Base-by-base conservation (phyloP, 73 alveolate genomes). In the Paramecium primaurelia region DNA sequence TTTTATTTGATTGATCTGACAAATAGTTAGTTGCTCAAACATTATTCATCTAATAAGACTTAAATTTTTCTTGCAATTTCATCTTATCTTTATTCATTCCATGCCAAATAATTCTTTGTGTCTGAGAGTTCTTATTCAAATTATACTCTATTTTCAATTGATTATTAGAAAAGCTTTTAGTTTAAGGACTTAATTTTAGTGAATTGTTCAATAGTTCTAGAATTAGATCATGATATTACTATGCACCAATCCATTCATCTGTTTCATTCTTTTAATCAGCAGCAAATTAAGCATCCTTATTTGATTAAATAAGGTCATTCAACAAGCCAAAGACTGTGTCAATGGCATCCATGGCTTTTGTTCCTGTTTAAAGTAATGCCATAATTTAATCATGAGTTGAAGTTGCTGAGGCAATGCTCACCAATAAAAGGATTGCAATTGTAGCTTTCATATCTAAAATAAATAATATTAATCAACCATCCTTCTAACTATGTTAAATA, bases 251-350 rank as follows among this genome's bases (percentile, higher is more conserved):
- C 68, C 60, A 75, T 40, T 75, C 88, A 37, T 75, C 88, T 22
- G 88, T 75, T 20, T 75, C 60, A 75, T 75, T 75, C 88, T 75
- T 75, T 45, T 75, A 34, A 75, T 75, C 88, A 22, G 88, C 88
- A 75, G 88, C 88, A 37, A 37, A 75, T 75, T 75, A 20, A 40
- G 88, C 88, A 75, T 75, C 88, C 18, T 75, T 75, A 75, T 75
- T 75, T 22, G 88, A 30, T 75, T 75, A 40, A 22, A 75, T 37
- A 4, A 75, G 30, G 36, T 75, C 88, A 75, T 75, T 75, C 88
- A 75, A 75, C 38, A 75, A 45, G n/a, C 59, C 59, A 12, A 75
- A 34, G 58, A 75, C 88, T 34, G 88, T 75, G 49, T 75, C 88
- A 11, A 75, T 75, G 14, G 88, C 88, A 75, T 75, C 88, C 42